Evolutionary conservation across 352 stramenopile genomes (phyloP), one percentile per base, ranked within the genome.

Genomic region (Phytophthora podocarpi): DNA sequence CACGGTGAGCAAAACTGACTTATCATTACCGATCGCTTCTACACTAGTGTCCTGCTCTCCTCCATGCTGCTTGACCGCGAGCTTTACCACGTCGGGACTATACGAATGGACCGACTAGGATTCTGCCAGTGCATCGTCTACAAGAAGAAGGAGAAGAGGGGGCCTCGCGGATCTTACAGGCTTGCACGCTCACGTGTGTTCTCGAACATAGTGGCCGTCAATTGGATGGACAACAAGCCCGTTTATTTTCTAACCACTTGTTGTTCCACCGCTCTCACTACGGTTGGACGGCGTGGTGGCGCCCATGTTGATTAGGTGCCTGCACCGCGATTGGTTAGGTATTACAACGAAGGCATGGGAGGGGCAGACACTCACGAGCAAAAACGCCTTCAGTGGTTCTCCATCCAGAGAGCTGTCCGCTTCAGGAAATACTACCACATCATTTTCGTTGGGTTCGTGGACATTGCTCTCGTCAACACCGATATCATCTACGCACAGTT

Each of bases 381-480:
- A 49, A 40, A 51, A 18, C 31, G 52, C 1, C 31, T 52, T 7
- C 52, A 52, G 40, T 30, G 52, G 1, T 51, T 46, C 13, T 60
- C 52, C 4, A 60, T 52, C 12, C 52, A 60, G 12, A 13, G 13
- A 18, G 28, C 51, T 0, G 51, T 59, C 8, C 30, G 39, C 1
- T 31, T 59, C 12, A 59, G 51, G 15, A 42, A 51, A 24, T 57
- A 57, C n/a, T 46, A 59, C 15, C 51, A 51, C 40, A 41, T 21
- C 1, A 59, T 59, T 34, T 59, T 51, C 20, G 13, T 59, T 5
- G 51, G 36, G 13, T 21, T 51, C 2, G 28, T 59, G 2, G 39
- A 59, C 40, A 51, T 50, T 39, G 27, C 51, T 2, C 9, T 59
- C 12, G 51, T 59, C 4, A 49, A 58, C 13, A 49, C 41, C 16